Percentiles rank a stretch among this genome's conserved stretches.
These are phyloP conservation scores for Carex arenaria DNA, from an alignment of 202 grass and related monocot genomes.

Conservation along the genomic window DNA sequence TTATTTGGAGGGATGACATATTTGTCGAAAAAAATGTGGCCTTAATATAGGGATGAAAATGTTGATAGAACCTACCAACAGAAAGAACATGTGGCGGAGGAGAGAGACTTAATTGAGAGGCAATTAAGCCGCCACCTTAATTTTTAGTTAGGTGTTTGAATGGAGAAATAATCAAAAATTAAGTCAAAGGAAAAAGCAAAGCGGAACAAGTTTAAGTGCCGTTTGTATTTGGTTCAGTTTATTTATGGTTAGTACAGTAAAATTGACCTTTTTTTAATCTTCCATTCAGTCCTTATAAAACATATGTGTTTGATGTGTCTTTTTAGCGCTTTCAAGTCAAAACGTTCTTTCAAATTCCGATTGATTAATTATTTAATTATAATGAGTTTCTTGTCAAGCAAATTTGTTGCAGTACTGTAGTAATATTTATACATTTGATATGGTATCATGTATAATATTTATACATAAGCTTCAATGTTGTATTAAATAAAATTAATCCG, in stretches of 20 bases:
- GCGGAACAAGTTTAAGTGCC: background rate
- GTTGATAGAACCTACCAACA: background rate
- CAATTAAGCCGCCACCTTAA: no score
- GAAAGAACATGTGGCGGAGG: background rate
- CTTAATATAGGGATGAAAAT: background rate
- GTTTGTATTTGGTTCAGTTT: background rate
- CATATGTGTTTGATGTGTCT: background rate
- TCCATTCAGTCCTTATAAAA: background rate
- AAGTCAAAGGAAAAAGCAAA: background rate
- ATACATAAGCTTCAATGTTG: no score
- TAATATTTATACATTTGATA: no score
- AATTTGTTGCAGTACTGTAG: background rate
- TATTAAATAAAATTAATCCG: no score
- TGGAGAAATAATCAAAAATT: background rate
- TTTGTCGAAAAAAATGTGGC: background rate
- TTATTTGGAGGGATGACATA: background rate
- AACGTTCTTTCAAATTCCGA: background rate
- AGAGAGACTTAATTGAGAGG: background rate
- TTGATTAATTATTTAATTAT: background rate
- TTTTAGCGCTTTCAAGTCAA: background rate
- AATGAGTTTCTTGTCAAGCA: background rate
- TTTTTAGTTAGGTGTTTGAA: background rate
- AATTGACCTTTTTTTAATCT: background rate
- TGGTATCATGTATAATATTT: no score
- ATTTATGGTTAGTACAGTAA: background rate